A percentile compares a stretch with the other conserved stretches of the same genome.
Conservation (phyloP, 805 yeast species). For the Myxozyma geophila region DNA sequence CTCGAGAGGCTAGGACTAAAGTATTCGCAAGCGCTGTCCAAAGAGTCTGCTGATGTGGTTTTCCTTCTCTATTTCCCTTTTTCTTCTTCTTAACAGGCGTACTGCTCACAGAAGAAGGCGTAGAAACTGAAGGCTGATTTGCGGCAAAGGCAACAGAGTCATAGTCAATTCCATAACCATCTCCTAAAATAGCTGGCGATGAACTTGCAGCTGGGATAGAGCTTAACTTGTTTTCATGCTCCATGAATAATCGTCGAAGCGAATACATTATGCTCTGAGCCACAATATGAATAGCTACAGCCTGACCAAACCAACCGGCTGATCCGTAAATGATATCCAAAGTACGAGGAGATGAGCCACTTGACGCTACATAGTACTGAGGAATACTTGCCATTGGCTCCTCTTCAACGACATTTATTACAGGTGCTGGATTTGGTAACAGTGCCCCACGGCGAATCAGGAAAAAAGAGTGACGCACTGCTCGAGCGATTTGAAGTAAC, state of each 20-base stretch:
- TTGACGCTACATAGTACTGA: conserved; percentile 22
- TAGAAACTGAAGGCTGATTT: conserved; percentile 15
- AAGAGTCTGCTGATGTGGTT: conserved; percentile 41
- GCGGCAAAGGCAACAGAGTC: conserved; percentile 22
- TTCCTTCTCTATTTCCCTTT: conserved; percentile 38
- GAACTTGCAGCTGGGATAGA: conserved; percentile 34
- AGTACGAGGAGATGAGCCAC: conserved; percentile 33
- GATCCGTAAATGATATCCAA: conserved; percentile 39
- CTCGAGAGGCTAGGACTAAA: conserved; percentile 45
- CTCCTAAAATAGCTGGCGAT: conserved; percentile 31
- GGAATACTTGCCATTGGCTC: conserved; percentile 12
- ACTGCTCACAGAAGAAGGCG: conserved; percentile 35
- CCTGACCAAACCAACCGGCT: conserved; percentile 43
- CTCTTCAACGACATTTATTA: conserved; percentile 2
- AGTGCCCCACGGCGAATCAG: conserved; percentile 33
- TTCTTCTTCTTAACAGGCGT: conserved; percentile 39
- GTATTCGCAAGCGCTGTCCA: conserved; percentile 46
- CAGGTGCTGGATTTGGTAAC: neutral
- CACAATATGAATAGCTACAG: conserved; percentile 45
- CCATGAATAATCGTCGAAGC: conserved; percentile 41
- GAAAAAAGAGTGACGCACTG: conserved; percentile 35
- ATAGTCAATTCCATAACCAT: conserved; percentile 30
- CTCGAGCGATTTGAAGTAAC: conserved; percentile 38
- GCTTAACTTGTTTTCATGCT: conserved; percentile 26
- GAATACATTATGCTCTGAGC: conserved; percentile 42